These are phyloP conservation scores for Cutaneotrichosporon cyanovorans DNA, from an alignment of 1,284 basidiomycete species.

Conservation along the genomic window DNA sequence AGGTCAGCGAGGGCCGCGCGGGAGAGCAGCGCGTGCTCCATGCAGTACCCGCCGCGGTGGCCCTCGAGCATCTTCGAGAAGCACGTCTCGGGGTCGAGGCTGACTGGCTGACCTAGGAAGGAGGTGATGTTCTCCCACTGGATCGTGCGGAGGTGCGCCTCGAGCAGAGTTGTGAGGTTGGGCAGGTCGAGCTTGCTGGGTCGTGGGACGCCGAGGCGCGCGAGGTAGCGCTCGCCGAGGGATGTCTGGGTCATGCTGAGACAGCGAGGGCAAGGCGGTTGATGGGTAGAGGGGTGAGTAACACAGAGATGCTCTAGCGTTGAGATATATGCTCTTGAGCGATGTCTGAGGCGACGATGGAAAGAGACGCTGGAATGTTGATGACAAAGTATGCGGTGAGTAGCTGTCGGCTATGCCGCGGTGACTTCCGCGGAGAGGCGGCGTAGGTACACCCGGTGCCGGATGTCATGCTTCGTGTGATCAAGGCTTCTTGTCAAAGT, in stretches of 20 bases:
- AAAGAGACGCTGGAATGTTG: too few relatives aligned
- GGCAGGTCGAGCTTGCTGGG: slow-evolving; percentile 3
- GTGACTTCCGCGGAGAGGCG: too few relatives aligned
- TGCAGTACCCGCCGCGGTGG: slow-evolving; percentile 12
- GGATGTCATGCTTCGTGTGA: too few relatives aligned
- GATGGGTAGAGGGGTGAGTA: too few relatives aligned
- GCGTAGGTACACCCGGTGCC: too few relatives aligned
- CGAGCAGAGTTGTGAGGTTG: slow-evolving; percentile 2
- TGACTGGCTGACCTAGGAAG: slow-evolving; percentile 8
- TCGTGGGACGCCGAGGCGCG: slow-evolving; percentile 1
- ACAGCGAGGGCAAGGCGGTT: too few relatives aligned
- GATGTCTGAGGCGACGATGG: too few relatives aligned
- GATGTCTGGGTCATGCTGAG: background rate
- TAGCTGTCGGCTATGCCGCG: too few relatives aligned
- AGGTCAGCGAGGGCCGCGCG: slow-evolving; percentile 5
- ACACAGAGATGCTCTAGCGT: too few relatives aligned
- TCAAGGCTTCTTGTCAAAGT: too few relatives aligned
- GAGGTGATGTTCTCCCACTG: slow-evolving; percentile 13
- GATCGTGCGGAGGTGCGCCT: slow-evolving; percentile 11
- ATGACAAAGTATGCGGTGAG: too few relatives aligned
- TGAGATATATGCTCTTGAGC: too few relatives aligned
- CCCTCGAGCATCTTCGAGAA: slow-evolving; percentile 8
- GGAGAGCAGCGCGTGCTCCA: slow-evolving; percentile 11
- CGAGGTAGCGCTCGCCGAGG: slow-evolving; percentile 10
- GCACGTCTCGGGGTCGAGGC: background rate